Base-by-base conservation (phyloP, 768 basidiomycete species). In the Amanita subjunquillea region DNA sequence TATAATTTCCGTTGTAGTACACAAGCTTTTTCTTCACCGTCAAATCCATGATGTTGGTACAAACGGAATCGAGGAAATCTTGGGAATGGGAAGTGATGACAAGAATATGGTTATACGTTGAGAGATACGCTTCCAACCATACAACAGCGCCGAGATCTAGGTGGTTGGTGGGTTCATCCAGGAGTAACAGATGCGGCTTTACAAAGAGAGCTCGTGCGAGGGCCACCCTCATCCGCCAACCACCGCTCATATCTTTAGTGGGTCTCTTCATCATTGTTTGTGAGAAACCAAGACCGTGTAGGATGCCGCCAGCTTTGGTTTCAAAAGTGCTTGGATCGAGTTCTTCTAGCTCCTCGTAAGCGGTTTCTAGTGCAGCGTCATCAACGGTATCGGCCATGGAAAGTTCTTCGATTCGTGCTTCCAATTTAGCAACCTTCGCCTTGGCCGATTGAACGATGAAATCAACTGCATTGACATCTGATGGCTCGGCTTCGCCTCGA, bases 161-260 rank as follows among this genome's bases (percentile, higher is more conserved):
- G 67, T 95, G 93, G 65, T 91, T 91, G 30, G 90, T 90, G 20
- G 85, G 85, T 69, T 95, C 91, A 65, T 97, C 96, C 58, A 99
- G 83, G 32, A 99, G 74, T 32, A 98, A 77, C 23, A 99, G 70
- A 73, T 99, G 96, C 4, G 95, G 95, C 69, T 94, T 97, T 68
- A 99, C 72, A 69, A 98, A 97, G 38, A 99, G 77, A 1, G 95
- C 95, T 45, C 95, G 79, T 32, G 95, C 95, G 37, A 99, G 85
- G 12, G 95, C 88, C 51, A 99, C 95, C 66, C 95, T 83, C 95
- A 99, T 99, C 48, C 95, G 80, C 95, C 95, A 99, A 61, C 95
- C 95, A 79, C 95, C 95, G 62, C 83, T 86, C 95, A 99, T 99
- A 66, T 99, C 95, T 71, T 91, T 95, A 29, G 95, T 99, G 3